Percentiles rank a stretch among this genome's conserved stretches.
Conservation (phyloP, 257 asterid species). For the Gynochthodes officinalis region DNA sequence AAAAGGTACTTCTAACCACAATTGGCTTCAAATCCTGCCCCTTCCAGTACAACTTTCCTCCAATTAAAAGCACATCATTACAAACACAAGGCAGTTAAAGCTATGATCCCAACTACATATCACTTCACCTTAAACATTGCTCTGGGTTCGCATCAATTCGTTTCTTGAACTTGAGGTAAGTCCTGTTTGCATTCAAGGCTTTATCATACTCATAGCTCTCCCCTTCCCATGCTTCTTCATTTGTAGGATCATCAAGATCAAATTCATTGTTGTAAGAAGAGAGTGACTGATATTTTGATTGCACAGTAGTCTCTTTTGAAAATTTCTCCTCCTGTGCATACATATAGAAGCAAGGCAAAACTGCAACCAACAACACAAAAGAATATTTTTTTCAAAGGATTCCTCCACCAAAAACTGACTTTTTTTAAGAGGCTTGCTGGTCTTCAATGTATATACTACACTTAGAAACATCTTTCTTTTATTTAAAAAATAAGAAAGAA, state of each 20-base stretch:
- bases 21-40: neutral
- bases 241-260: constrained; percentile 38
- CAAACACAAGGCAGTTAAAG: neutral
- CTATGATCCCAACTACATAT: neutral
- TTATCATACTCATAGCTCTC: constrained; percentile 84
- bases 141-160: constrained; percentile 70
- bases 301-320: constrained; percentile 30
- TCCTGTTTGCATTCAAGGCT: constrained; percentile 76
- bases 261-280: constrained; percentile 35
- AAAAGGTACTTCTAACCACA: neutral
- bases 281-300: constrained; percentile 28
- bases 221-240: constrained; percentile 59
- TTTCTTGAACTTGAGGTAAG: constrained; percentile 87
- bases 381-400: neutral
- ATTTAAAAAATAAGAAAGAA: neutral
- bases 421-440: neutral
- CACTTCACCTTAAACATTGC: constrained; percentile 81
- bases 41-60: no score
- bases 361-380: constrained; percentile 40
- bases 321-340: constrained; percentile 59
- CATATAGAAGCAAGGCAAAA: constrained; percentile 79
- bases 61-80: neutral
- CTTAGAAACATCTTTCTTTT: neutral
- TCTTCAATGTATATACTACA: neutral
- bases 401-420: neutral